phyloP scores from a whole-genome alignment of 495 filamentous ascomycete genomes.

The Daldinia grandis region DNA sequence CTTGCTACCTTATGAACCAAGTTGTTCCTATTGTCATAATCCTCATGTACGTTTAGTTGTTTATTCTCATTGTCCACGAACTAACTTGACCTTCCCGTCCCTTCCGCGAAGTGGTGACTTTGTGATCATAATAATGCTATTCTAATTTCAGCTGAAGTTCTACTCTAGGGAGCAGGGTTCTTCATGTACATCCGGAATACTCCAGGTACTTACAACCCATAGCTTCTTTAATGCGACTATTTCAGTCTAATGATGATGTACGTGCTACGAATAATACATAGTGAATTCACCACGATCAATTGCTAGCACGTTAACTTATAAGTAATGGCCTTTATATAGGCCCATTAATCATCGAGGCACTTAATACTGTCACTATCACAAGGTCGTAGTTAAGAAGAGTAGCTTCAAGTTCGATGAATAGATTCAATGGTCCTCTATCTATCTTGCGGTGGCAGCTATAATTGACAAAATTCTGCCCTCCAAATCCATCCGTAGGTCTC shows the following conservation, averaged over 20 bases:
- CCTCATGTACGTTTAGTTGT: background rate
- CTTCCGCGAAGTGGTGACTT: background rate
- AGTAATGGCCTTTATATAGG: background rate
- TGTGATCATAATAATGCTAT: background rate
- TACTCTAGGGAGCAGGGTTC: background rate
- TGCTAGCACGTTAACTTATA: background rate
- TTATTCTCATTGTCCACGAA: background rate
- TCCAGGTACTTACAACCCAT: background rate
- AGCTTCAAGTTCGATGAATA: slow-evolving; percentile 43
- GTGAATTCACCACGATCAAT: too few species aligned
- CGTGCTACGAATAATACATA: background rate
- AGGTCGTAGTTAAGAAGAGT: background rate
- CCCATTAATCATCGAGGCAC: background rate
- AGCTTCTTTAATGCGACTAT: background rate
- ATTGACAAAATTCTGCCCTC: slow-evolving; percentile 29
- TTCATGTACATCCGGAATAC: background rate
- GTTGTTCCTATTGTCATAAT: too few species aligned
- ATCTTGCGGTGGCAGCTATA: slow-evolving; percentile 39
- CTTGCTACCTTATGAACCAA: background rate
- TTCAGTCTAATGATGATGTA: background rate
- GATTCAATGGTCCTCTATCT: slow-evolving; percentile 56
- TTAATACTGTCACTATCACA: background rate
- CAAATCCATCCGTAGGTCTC: slow-evolving; percentile 21
- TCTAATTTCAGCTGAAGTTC: background rate
- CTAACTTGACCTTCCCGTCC: background rate